phyloP scores from a whole-genome alignment of 2,329 filamentous ascomycete species.

The Cladosporium sp. region DNA sequence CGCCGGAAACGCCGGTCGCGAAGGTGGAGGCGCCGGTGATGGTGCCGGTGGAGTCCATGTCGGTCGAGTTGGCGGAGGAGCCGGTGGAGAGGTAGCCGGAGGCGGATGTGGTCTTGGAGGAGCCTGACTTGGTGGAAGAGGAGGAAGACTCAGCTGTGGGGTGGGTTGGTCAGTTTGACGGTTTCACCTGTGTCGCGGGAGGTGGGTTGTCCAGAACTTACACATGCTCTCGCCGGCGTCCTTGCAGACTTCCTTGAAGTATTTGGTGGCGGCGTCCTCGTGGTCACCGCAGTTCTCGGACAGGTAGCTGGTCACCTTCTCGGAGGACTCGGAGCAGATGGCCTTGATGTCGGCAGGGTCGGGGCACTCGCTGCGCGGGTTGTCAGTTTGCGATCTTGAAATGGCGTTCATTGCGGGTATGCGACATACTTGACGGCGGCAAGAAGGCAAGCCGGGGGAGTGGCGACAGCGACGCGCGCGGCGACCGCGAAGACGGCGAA shows the following conservation, averaged over 20 bases:
- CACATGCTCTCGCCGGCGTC: conserved; percentile 26
- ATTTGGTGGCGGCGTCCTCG: conserved; percentile 23
- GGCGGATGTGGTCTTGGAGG: conserved; percentile 11
- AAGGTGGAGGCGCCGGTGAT: conserved; percentile 8
- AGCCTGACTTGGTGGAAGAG: conserved; percentile 15
- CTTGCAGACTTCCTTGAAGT: conserved; percentile 28
- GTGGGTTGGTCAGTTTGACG: background rate
- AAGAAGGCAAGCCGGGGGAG: conserved; percentile 47
- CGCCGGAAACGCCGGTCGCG: conserved; percentile 8
- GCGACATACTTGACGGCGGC: conserved; percentile 44
- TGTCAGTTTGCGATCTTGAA: conserved; percentile 11
- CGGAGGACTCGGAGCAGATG: conserved; percentile 25
- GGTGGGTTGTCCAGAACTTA: conserved; percentile 14
- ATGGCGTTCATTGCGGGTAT: background rate
- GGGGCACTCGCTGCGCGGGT: conserved; percentile 23
- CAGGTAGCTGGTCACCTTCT: conserved; percentile 18
- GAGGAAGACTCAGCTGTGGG: conserved; percentile 11
- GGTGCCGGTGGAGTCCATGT: background rate
- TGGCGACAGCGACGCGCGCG: conserved; percentile 37
- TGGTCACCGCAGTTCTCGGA: conserved; percentile 26
- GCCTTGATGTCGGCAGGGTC: conserved; percentile 28
- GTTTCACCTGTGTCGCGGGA: background rate
- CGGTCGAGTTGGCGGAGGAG: conserved; percentile 2
- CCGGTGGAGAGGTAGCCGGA: conserved; percentile 4
- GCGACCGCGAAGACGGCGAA: conserved; percentile 41